These are phyloP conservation scores for Ceraceosorus bombacis DNA, from an alignment of 1,284 basidiomycete genomes.

Conservation along the genomic window DNA sequence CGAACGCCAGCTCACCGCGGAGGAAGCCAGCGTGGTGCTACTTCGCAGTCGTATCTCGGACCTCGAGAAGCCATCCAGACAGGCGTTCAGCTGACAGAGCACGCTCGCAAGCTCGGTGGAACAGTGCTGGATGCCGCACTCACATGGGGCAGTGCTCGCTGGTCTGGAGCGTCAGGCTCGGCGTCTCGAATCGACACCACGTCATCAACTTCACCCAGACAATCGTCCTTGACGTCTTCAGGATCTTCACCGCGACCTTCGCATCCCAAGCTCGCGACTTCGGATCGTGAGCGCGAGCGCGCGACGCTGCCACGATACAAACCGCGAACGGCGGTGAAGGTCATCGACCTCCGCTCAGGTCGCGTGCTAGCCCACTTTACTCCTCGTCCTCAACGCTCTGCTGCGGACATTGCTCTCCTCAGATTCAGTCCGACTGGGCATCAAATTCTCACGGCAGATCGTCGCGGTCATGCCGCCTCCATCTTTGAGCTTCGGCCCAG, in stretches of 20 bases:
- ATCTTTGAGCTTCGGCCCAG: not conserved
- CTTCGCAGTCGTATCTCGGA: too few relatives aligned
- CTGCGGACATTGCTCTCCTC: not conserved
- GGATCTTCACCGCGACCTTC: not conserved
- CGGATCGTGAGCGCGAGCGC: not conserved
- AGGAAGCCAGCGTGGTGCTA: too few relatives aligned
- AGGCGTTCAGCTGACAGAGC: not conserved
- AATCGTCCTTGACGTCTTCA: not conserved
- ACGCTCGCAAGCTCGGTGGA: not conserved
- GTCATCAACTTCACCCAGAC: too few relatives aligned
- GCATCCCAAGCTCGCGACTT: not conserved
- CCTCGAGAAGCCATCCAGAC: not conserved
- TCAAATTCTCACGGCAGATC: not conserved
- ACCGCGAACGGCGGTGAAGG: not conserved
- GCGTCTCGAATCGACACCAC: too few relatives aligned
- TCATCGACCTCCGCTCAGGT: not conserved
- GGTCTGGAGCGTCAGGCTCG: not conserved
- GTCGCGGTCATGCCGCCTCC: not conserved
- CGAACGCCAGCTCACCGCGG: too few relatives aligned
- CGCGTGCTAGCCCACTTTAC: not conserved
- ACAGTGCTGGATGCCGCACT: not conserved
- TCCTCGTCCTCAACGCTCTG: not conserved
- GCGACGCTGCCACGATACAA: not conserved
- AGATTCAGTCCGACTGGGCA: not conserved
- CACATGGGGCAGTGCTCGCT: not conserved